A percentile compares a stretch with the other conserved stretches of the same genome.
phyloP scores from a whole-genome alignment of 2,329 filamentous ascomycete genomes.

The Epichloe hybrida region DNA sequence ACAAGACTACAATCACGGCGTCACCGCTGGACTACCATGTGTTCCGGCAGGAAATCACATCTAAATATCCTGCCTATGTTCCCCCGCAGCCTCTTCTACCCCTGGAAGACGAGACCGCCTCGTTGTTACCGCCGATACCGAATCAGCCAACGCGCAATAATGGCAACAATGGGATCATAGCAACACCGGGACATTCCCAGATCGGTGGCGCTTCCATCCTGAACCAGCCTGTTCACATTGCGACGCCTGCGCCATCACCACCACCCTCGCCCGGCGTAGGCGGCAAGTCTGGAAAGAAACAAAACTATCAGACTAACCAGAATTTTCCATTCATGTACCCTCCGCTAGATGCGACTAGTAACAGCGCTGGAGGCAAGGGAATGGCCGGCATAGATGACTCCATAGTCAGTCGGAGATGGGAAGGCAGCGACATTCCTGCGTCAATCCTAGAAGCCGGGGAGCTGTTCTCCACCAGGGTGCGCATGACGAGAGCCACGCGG shows the following conservation, averaged over 20 bases:
- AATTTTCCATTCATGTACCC: slow-evolving; percentile 98
- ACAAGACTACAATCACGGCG: slow-evolving; percentile 73
- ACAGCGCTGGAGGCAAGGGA: slow-evolving; percentile 81
- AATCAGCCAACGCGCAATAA: slow-evolving; percentile 55
- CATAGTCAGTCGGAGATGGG: slow-evolving; percentile 74
- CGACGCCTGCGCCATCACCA: slow-evolving; percentile 91
- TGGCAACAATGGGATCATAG: slow-evolving; percentile 48
- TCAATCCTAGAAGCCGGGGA: slow-evolving; percentile 93
- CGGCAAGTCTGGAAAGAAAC: slow-evolving; percentile 91
- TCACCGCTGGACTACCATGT: slow-evolving; percentile 93
- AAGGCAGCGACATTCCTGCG: slow-evolving; percentile 84
- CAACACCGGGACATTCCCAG: slow-evolving; percentile 38
- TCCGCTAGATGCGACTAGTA: slow-evolving; percentile 76
- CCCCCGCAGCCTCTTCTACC: slow-evolving; percentile 79
- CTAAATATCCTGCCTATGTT: slow-evolving; percentile 94
- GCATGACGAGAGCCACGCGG: slow-evolving; percentile 80
- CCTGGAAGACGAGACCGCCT: slow-evolving; percentile 80
- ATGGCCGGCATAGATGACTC: slow-evolving; percentile 65
- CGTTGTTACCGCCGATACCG: slow-evolving; percentile 72
- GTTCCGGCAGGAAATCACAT: slow-evolving; percentile 92
- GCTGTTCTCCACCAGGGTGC: slow-evolving; percentile 77
- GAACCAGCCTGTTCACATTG: slow-evolving; percentile 92
- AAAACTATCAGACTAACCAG: slow-evolving; percentile 98
- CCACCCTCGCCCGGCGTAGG: slow-evolving; percentile 79
- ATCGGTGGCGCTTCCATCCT: slow-evolving; percentile 65